Evolutionary conservation across 805 yeast genomes (phyloP).

Genomic region (Torulaspora maleeae): DNA sequence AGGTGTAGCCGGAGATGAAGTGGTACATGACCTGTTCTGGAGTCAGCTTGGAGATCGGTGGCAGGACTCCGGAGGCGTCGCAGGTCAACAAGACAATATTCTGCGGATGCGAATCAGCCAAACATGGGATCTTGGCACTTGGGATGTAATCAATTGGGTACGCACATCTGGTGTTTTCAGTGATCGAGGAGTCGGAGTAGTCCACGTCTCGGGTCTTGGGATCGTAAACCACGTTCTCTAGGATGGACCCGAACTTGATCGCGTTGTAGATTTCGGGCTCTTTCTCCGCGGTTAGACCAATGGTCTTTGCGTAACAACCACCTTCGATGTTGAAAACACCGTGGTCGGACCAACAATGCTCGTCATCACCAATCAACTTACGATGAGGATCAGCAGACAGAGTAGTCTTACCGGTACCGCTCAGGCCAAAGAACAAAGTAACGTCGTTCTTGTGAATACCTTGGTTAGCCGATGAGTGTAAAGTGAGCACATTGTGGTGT

Average conservation of each 20-base stretch:
- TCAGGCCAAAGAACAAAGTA: slow-evolving; percentile 90
- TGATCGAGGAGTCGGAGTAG: slow-evolving; percentile 72
- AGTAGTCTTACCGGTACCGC: slow-evolving; percentile 98
- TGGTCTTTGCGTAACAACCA: slow-evolving; percentile 98
- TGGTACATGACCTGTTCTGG: slow-evolving; percentile 98
- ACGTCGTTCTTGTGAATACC: slow-evolving; percentile 79
- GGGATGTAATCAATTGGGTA: slow-evolving; percentile 97
- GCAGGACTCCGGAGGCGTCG: slow-evolving; percentile 97
- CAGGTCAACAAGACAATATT: slow-evolving; percentile 90
- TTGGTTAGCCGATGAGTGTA: slow-evolving; percentile 94
- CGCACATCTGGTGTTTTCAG: slow-evolving; percentile 98
- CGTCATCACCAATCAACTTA: slow-evolving; percentile 94
- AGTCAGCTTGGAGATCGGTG: slow-evolving; percentile 90
- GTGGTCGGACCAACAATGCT: slow-evolving; percentile 97
- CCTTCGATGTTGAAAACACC: slow-evolving; percentile 99
- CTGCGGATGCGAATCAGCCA: slow-evolving; percentile 84
- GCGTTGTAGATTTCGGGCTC: slow-evolving; percentile 98
- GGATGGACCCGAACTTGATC: slow-evolving; percentile 86
- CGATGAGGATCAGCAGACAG: slow-evolving; percentile 94
- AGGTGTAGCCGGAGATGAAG: slow-evolving; percentile 96
- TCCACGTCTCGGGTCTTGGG: slow-evolving; percentile 75
- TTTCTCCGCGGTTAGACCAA: slow-evolving; percentile 81
- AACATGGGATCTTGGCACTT: slow-evolving; percentile 92
- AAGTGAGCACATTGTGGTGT: slow-evolving; percentile 81
- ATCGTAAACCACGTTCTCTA: slow-evolving; percentile 90